phyloP scores from a whole-genome alignment of 371 early-diverging fungal species.

The Dinochytrium kinnereticum region DNA sequence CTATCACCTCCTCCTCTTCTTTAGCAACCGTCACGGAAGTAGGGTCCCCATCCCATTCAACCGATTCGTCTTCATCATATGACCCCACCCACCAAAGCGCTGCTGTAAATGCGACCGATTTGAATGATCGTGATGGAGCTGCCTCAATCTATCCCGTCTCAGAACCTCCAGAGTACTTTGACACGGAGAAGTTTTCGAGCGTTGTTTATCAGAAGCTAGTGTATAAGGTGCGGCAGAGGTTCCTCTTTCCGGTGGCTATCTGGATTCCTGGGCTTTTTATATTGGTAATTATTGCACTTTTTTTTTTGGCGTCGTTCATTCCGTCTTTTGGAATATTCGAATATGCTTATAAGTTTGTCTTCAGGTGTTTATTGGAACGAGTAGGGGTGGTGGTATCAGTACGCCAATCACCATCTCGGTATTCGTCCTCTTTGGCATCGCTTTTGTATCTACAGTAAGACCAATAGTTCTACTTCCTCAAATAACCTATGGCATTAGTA shows the following conservation, averaged over 20 bases:
- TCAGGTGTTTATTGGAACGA: neutral
- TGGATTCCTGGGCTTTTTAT: neutral
- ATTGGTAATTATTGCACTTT: conserved; percentile 1
- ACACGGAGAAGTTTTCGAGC: conserved; percentile 9
- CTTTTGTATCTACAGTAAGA: neutral
- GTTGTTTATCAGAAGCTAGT: neutral
- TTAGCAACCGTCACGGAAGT: no score
- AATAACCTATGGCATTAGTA: conserved; percentile 8
- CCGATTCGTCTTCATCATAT: no score
- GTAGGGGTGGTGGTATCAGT: neutral
- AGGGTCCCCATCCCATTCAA: no score
- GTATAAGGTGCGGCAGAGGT: neutral
- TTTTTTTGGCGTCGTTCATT: neutral
- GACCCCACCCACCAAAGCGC: no score
- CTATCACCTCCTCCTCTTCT: no score
- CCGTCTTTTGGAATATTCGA: neutral
- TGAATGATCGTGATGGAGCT: neutral
- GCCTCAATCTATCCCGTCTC: conserved; percentile 11
- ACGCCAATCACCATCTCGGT: neutral
- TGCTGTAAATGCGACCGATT: no score
- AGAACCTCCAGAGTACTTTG: conserved; percentile 23
- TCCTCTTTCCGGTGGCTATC: neutral
- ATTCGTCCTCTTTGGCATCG: neutral
- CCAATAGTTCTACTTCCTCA: neutral
- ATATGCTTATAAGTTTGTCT: neutral